A percentile compares a stretch with the other conserved stretches of the same genome.
Evolutionary conservation across 768 basidiomycete species (phyloP).

Genomic region (Pleurotus pulmonarius): DNA sequence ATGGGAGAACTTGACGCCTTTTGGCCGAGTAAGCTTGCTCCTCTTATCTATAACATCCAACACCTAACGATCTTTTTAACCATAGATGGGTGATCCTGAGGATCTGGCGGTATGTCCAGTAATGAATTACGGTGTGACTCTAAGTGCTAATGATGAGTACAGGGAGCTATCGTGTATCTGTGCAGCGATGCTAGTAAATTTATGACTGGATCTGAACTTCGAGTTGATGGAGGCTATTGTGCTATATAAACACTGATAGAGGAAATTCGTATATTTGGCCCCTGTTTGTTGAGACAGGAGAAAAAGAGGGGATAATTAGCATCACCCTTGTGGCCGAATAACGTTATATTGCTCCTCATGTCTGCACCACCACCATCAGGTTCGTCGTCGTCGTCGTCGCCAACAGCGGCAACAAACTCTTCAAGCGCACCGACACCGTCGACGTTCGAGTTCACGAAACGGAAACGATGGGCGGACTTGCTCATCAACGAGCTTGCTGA

Average conservation of each 20-base stretch:
- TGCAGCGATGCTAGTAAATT: constrained; percentile 88
- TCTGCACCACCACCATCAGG: background rate
- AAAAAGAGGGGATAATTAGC: background rate
- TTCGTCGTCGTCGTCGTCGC: background rate
- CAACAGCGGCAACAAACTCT: constrained; percentile 11
- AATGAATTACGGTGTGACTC: background rate
- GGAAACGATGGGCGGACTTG: constrained; percentile 85
- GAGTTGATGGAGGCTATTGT: constrained; percentile 91
- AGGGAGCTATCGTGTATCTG: constrained; percentile 89
- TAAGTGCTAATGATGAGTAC: constrained; percentile 9
- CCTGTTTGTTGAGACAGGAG: too few species aligned
- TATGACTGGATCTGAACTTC: constrained; percentile 83
- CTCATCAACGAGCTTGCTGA: constrained; percentile 75
- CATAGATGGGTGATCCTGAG: constrained; percentile 86
- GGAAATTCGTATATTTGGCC: background rate
- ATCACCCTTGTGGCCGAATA: background rate
- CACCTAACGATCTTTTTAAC: constrained; percentile 4
- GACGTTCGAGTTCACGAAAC: constrained; percentile 79
- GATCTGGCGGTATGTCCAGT: constrained; percentile 67
- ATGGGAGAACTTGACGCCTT: constrained; percentile 83
- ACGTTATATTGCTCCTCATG: background rate
- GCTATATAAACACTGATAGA: constrained; percentile 39
- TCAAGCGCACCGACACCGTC: constrained; percentile 21
- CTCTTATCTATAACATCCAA: constrained; percentile 10
- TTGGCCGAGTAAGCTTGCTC: constrained; percentile 65